These are phyloP conservation scores for Silybum marianum DNA, from an alignment of 129 eudicot species.

Conservation along the genomic window DNA sequence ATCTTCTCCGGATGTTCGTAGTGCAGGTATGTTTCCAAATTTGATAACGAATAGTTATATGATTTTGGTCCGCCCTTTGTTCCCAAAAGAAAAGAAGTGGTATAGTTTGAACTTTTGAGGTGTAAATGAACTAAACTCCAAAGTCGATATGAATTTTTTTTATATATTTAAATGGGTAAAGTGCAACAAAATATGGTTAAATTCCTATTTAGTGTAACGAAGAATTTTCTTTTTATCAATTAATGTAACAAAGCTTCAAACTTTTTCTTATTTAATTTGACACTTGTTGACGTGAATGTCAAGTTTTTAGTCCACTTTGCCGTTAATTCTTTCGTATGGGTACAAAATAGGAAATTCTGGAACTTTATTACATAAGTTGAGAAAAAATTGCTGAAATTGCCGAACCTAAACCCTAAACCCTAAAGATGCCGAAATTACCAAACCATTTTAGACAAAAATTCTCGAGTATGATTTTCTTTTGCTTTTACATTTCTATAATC, in stretches of 20 bases:
- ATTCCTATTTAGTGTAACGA: background rate
- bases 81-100: background rate
- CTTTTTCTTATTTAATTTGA: background rate
- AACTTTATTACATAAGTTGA: background rate
- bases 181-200: background rate
- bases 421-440: too few relatives aligned
- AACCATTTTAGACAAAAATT: background rate
- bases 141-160: background rate
- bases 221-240: background rate
- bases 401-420: too few relatives aligned
- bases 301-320: background rate
- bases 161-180: background rate
- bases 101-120: background rate
- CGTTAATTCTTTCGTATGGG: background rate
- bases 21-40: conserved; percentile 27
- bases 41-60: background rate
- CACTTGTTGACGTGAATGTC: background rate
- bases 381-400: background rate
- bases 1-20: conserved; percentile 37
- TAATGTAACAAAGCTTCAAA: background rate
- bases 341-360: background rate
- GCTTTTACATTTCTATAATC: background rate
- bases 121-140: background rate
- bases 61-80: background rate
- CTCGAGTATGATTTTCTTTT: background rate